Conservation (phyloP, 768 basidiomycete genomes). For the Boletus tylopilopsis region DNA sequence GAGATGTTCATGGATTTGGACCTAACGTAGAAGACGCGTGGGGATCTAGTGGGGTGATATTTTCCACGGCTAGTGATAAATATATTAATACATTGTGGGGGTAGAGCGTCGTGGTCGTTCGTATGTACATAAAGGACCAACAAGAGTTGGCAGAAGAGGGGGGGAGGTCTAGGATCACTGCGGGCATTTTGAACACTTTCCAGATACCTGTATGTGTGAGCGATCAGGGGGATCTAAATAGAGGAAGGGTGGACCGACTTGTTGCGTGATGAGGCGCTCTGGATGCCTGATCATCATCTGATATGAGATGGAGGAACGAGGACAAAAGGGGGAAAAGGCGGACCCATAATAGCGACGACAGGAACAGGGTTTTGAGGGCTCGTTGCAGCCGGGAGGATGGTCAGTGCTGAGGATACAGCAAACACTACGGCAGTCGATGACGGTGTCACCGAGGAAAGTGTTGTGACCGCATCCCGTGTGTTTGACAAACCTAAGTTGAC, state of each 20-base stretch:
- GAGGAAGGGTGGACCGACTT: slow-evolving; percentile 35
- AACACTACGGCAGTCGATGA: slow-evolving; percentile 49
- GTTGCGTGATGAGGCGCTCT: slow-evolving; percentile 41
- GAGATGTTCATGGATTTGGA: slow-evolving; percentile 58
- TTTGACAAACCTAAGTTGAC: slow-evolving; percentile 50
- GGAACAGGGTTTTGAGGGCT: slow-evolving; percentile 31
- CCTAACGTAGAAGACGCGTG: slow-evolving; percentile 21
- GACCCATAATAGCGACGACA: slow-evolving; percentile 60
- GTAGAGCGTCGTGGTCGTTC: neutral
- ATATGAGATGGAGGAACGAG: neutral
- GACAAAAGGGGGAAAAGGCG: slow-evolving; percentile 9
- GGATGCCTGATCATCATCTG: slow-evolving; percentile 42
- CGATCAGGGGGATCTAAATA: slow-evolving; percentile 15
- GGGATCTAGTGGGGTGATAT: neutral
- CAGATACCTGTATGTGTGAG: slow-evolving; percentile 30
- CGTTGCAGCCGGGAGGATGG: slow-evolving; percentile 48
- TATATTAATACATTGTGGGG: slow-evolving; percentile 13
- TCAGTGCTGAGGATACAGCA: slow-evolving; percentile 45
- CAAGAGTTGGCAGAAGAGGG: neutral
- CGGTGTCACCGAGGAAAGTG: slow-evolving; percentile 39
- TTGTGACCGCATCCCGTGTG: slow-evolving; percentile 55
- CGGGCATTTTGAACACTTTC: slow-evolving; percentile 38
- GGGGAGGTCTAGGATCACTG: neutral
- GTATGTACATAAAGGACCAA: slow-evolving; percentile 18
- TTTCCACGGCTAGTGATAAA: neutral